A percentile compares a stretch with the other conserved stretches of the same genome.
Evolutionary conservation across 805 yeast genomes (phyloP).

Genomic region (Monosporozyma yasuniensis): DNA sequence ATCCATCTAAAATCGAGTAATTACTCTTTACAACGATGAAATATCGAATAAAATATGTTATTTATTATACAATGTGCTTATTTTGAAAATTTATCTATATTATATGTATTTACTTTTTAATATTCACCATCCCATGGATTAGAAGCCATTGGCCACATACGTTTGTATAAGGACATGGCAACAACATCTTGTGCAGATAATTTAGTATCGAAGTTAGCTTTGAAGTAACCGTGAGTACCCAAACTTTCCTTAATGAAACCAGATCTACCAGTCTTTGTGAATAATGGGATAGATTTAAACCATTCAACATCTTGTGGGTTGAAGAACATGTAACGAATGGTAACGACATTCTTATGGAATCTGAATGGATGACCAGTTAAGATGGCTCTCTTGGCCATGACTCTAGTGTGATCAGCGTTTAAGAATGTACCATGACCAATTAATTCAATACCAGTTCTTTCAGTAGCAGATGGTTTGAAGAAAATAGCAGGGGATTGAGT

Average conservation of each 20-base stretch:
- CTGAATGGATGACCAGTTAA: slow-evolving; percentile 92
- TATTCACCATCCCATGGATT: slow-evolving; percentile 23
- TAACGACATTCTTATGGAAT: slow-evolving; percentile 85
- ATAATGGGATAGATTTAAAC: slow-evolving; percentile 86
- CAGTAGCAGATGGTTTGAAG: slow-evolving; percentile 50
- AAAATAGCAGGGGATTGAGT: slow-evolving; percentile 78
- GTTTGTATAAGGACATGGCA: slow-evolving; percentile 87
- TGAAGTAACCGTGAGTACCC: slow-evolving; percentile 98
- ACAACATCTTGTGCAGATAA: slow-evolving; percentile 86
- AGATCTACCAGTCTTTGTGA: slow-evolving; percentile 84
- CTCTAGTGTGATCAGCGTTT: slow-evolving; percentile 75
- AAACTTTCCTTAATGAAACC: slow-evolving; percentile 91
- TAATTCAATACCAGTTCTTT: slow-evolving; percentile 45
- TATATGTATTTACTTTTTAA: neutral
- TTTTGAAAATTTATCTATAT: neutral
- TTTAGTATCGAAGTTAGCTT: slow-evolving; percentile 88
- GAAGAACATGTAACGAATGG: slow-evolving; percentile 96
- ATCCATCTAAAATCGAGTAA: too few species aligned
- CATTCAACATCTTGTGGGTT: slow-evolving; percentile 78
- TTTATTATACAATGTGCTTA: neutral
- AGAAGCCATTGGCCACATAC: slow-evolving; percentile 76
- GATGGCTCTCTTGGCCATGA: slow-evolving; percentile 79
- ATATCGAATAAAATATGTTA: neutral
- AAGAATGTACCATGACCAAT: slow-evolving; percentile 87
- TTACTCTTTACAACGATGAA: neutral